Conservation (phyloP, 441 rosid genomes). For the Viola pubescens region DNA sequence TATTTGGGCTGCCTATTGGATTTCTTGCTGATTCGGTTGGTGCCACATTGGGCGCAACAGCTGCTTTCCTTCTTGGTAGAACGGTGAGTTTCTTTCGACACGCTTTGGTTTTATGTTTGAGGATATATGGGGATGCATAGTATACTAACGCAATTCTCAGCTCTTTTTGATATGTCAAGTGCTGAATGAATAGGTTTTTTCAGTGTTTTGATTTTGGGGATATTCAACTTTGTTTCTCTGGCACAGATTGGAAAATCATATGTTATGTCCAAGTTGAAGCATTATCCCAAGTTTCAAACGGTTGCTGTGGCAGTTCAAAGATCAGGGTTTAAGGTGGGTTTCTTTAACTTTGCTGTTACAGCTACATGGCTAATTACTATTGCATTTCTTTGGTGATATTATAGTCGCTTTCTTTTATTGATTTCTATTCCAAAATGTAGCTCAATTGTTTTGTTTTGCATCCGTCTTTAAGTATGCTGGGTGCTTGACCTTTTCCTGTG, state of each 20-base stretch:
- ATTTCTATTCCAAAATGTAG: not conserved
- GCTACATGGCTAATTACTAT: not conserved
- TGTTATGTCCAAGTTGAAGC: constrained; percentile 58
- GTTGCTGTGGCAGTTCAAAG: constrained; percentile 54
- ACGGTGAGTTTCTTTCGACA: constrained; percentile 36
- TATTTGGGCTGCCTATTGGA: constrained; percentile 70
- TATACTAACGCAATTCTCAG: too few species aligned
- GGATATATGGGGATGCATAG: too few species aligned
- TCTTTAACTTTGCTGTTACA: not conserved
- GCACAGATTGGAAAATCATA: constrained; percentile 62
- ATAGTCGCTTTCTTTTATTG: not conserved
- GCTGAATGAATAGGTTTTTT: too few species aligned
- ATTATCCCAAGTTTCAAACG: constrained; percentile 66
- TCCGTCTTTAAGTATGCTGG: not conserved
- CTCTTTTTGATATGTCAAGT: too few species aligned
- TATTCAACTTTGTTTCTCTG: constrained; percentile 4
- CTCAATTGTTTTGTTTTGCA: not conserved
- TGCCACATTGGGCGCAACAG: constrained; percentile 69
- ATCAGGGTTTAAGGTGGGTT: constrained; percentile 65
- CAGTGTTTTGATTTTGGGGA: not conserved
- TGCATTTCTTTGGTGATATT: not conserved
- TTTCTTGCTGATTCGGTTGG: constrained; percentile 73
- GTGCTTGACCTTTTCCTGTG: not conserved
- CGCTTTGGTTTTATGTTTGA: too few species aligned
- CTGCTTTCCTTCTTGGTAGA: constrained; percentile 71